Percentiles rank a stretch among this genome's conserved stretches.
Evolutionary conservation across 1,284 basidiomycete species (phyloP).

Genomic region (Pseudozyma hubeiensis): DNA sequence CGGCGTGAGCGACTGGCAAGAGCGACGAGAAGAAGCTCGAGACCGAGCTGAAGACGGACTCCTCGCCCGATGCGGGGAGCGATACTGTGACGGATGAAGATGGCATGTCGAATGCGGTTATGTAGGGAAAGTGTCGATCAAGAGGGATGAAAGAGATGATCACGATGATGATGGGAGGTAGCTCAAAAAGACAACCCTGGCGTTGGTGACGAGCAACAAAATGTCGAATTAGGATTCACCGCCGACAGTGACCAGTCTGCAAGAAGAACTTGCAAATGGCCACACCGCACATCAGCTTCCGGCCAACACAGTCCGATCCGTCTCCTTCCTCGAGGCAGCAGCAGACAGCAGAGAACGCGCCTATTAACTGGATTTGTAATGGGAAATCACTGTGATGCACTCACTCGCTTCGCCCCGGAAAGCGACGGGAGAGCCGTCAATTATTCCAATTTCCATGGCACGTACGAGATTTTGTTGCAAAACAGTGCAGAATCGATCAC

Average conservation of each 20-base stretch:
- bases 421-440: too few species aligned
- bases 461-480: too few species aligned
- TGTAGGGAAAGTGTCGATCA: conserved; percentile 12
- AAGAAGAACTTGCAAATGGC: conserved; percentile 13
- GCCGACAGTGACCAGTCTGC: not conserved
- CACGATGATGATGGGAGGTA: not conserved
- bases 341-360: not conserved
- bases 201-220: conserved; percentile 14
- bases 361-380: too few species aligned
- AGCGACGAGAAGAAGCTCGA: conserved; percentile 56
- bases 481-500: too few species aligned
- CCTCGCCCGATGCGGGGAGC: conserved; percentile 36
- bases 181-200: not conserved
- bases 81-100: conserved; percentile 48
- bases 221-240: conserved; percentile 8
- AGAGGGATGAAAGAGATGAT: conserved; percentile 2
- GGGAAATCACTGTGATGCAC: too few species aligned
- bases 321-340: conserved; percentile 15
- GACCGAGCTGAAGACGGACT: conserved; percentile 51
- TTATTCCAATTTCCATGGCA: too few species aligned
- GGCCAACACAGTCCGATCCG: conserved; percentile 16
- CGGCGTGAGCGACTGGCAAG: conserved; percentile 56
- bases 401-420: conserved; percentile 1
- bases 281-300: not conserved
- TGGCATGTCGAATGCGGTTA: conserved; percentile 37